A percentile compares a stretch with the other conserved stretches of the same genome.
Conservation (phyloP, 129 eudicot species). For the Apium graveolens region DNA sequence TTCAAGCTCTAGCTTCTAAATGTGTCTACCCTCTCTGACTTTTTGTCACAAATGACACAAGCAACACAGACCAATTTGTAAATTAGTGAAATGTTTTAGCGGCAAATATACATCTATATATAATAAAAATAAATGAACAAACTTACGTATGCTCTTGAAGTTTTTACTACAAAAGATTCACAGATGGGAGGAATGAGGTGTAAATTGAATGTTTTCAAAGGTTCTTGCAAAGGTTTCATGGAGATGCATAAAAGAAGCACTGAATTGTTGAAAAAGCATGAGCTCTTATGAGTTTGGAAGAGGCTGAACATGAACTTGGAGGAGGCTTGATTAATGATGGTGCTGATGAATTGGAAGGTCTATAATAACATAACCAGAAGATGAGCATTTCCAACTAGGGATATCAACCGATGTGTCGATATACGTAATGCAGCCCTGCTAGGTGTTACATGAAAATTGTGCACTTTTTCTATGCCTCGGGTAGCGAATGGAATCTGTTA, state of each 20-base stretch:
- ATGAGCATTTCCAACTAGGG: background rate
- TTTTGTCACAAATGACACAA: background rate
- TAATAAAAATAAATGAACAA: background rate
- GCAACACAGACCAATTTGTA: background rate
- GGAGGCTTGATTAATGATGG: too few relatives aligned
- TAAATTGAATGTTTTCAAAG: background rate
- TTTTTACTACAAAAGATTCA: background rate
- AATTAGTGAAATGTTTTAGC: background rate
- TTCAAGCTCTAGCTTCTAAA: background rate
- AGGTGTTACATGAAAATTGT: background rate
- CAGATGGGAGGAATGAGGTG: background rate
- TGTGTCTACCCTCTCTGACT: background rate
- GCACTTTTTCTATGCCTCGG: background rate
- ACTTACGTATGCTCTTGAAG: background rate
- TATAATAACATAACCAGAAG: background rate
- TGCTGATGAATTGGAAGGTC: background rate
- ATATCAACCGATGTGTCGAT: background rate
- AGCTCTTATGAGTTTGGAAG: background rate
- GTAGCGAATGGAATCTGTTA: background rate
- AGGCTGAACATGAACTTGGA: too few relatives aligned
- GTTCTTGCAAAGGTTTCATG: background rate
- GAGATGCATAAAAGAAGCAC: background rate
- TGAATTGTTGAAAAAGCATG: background rate
- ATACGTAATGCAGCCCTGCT: background rate
- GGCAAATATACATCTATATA: background rate